These are phyloP conservation scores for Paraphaeosphaeria minitans DNA, from an alignment of 2,329 filamentous ascomycete genomes.

Conservation along the genomic window DNA sequence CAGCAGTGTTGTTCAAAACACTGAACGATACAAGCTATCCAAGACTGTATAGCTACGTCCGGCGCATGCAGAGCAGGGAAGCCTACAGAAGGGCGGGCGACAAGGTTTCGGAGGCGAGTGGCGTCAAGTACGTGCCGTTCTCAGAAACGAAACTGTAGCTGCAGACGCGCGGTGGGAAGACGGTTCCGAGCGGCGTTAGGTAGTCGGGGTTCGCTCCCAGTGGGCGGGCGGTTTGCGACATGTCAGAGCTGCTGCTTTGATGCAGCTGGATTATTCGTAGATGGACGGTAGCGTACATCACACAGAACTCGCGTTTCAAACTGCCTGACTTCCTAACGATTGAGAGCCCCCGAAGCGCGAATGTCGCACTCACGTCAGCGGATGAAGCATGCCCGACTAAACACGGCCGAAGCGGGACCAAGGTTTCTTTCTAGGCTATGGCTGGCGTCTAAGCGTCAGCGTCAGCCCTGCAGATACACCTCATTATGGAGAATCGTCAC, in stretches of 20 bases:
- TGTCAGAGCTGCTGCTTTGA: not conserved
- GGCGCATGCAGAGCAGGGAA: slow-evolving; percentile 51
- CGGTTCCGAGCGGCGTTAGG: not conserved
- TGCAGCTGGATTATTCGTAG: not conserved
- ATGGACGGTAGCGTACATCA: slow-evolving; percentile 1
- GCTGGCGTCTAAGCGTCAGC: slow-evolving; percentile 21
- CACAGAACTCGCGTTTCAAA: slow-evolving; percentile 1
- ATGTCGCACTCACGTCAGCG: not conserved
- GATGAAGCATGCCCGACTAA: not conserved
- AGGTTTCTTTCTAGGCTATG: not conserved
- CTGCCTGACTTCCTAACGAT: not conserved
- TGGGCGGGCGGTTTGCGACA: not conserved
- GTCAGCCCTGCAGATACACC: slow-evolving; percentile 18
- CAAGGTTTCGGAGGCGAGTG: slow-evolving; percentile 54
- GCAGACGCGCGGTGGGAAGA: not conserved
- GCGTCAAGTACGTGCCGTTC: slow-evolving; percentile 43
- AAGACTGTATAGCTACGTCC: slow-evolving; percentile 53
- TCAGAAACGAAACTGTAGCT: slow-evolving; percentile 26
- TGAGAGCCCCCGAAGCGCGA: not conserved
- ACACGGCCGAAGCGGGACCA: not conserved
- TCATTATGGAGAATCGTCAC: not conserved
- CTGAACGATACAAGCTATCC: slow-evolving; percentile 53
- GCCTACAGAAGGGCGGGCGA: slow-evolving; percentile 55
- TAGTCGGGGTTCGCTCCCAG: not conserved
- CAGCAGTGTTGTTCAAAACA: slow-evolving; percentile 43